Percentiles rank a stretch among this genome's conserved stretches.
These are phyloP conservation scores for Apodospora peruviana DNA, from an alignment of 495 filamentous ascomycete genomes.

Conservation along the genomic window DNA sequence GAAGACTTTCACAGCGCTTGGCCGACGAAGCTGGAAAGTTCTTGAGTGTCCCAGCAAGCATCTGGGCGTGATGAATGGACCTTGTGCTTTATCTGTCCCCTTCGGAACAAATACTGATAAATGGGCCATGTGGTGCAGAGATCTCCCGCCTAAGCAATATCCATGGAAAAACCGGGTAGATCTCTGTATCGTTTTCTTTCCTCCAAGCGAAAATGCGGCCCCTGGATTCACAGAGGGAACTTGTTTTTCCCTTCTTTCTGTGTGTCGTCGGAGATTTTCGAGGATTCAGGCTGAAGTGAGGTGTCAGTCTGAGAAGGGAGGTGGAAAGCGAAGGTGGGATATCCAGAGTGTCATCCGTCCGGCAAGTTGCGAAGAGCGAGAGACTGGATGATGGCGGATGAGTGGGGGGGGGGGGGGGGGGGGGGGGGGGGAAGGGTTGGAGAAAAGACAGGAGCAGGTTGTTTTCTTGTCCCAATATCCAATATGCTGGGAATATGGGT, in stretches of 20 bases:
- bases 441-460: not conserved
- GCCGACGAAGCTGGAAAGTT: not conserved
- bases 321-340: not conserved
- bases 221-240: not conserved
- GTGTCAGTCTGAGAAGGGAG: not conserved
- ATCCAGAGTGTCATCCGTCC: not conserved
- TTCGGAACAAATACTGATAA: constrained; percentile 1
- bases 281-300: not conserved
- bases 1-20: not conserved
- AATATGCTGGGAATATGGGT: too few relatives aligned
- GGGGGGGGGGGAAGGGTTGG: not conserved
- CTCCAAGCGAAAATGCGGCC: constrained; percentile 2
- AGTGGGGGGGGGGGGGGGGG: too few relatives aligned
- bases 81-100: not conserved
- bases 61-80: too few relatives aligned
- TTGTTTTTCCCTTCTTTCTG: not conserved
- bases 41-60: too few relatives aligned
- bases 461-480: too few relatives aligned
- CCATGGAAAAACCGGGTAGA: constrained; percentile 9
- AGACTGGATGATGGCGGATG: not conserved
- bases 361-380: not conserved
- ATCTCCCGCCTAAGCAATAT: constrained; percentile 2
- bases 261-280: not conserved
- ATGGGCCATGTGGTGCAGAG: not conserved
- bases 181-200: constrained; percentile 2